phyloP scores from a whole-genome alignment of 352 stramenopile species.

The Globisporangium polare region DNA sequence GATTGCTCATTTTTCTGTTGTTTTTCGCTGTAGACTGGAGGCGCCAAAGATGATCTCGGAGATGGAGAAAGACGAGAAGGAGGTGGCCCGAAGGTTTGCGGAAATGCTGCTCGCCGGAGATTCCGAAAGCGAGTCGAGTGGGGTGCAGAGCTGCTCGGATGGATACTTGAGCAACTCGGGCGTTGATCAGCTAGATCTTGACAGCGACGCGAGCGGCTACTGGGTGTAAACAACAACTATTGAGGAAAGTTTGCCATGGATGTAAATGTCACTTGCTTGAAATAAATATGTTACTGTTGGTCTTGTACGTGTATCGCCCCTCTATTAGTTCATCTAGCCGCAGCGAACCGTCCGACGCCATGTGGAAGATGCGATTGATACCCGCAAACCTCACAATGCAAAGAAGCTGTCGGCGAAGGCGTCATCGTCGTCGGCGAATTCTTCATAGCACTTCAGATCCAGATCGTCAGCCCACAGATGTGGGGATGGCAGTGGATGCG shows the following conservation, averaged over 20 bases:
- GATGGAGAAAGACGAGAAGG: slow-evolving; percentile 45
- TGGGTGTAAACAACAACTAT: slow-evolving; percentile 12
- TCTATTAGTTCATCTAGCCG: not conserved
- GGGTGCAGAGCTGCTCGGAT: slow-evolving; percentile 59
- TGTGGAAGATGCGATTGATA: not conserved
- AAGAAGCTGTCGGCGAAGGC: slow-evolving; percentile 10
- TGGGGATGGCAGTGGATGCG: too few relatives aligned
- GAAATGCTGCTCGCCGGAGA: slow-evolving; percentile 16
- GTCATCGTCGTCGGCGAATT: slow-evolving; percentile 13
- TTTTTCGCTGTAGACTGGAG: slow-evolving; percentile 12
- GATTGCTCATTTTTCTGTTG: not conserved
- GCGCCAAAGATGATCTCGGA: slow-evolving; percentile 26
- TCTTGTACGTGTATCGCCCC: not conserved
- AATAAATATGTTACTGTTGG: slow-evolving; percentile 10
- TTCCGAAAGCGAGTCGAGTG: slow-evolving; percentile 39
- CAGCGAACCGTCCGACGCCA: not conserved
- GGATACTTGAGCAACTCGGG: slow-evolving; percentile 37
- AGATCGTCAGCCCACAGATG: slow-evolving; percentile 1
- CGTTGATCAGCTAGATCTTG: slow-evolving; percentile 29
- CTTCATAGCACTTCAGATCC: slow-evolving; percentile 32
- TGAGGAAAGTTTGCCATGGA: not conserved
- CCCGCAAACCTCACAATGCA: slow-evolving; percentile 2
- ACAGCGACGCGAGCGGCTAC: slow-evolving; percentile 19
- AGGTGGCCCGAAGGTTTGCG: slow-evolving; percentile 29
- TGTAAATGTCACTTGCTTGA: slow-evolving; percentile 4